These are phyloP conservation scores for Penicillium steckii DNA, from an alignment of 495 filamentous ascomycete genomes.

Conservation along the genomic window DNA sequence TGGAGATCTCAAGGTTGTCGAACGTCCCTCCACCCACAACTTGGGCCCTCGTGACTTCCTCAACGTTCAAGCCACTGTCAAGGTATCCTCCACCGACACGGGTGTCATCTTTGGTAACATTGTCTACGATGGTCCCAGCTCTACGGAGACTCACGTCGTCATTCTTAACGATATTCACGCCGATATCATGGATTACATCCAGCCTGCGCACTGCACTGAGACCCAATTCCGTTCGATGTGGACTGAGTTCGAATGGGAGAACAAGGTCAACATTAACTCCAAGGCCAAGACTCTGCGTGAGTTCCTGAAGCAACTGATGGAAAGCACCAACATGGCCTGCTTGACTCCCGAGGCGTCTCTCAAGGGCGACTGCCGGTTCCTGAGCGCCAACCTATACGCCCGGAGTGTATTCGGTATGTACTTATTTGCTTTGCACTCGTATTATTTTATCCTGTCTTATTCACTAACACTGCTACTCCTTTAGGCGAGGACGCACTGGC, in stretches of 20 bases:
- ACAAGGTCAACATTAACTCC: constrained; percentile 99
- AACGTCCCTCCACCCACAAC: constrained; percentile 93
- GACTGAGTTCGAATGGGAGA: constrained; percentile 99
- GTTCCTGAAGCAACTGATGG: constrained; percentile 94
- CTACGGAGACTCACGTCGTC: constrained; percentile 94
- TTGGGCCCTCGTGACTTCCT: constrained; percentile 93
- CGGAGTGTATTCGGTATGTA: constrained; percentile 95
- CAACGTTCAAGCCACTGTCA: constrained; percentile 98
- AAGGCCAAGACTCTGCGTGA: constrained; percentile 91
- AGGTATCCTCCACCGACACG: constrained; percentile 97
- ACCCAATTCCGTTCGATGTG: constrained; percentile 99
- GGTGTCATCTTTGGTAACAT: constrained; percentile 99
- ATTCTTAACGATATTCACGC: constrained; percentile 99
- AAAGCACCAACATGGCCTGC: constrained; percentile 97
- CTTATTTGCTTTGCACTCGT: constrained; percentile 3
- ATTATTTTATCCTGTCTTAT: neutral
- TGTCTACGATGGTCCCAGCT: constrained; percentile 93
- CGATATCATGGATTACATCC: constrained; percentile 99
- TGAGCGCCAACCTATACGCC: constrained; percentile 96
- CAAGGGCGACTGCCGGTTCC: constrained; percentile 96
- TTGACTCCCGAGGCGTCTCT: constrained; percentile 94
- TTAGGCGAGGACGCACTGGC: constrained; percentile 97
- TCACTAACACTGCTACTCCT: neutral
- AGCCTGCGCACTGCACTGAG: constrained; percentile 93
- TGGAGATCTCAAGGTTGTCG: constrained; percentile 96